These are phyloP conservation scores for Vaccinium macrocarpon DNA, from an alignment of 148 eudicot species.

Conservation along the genomic window DNA sequence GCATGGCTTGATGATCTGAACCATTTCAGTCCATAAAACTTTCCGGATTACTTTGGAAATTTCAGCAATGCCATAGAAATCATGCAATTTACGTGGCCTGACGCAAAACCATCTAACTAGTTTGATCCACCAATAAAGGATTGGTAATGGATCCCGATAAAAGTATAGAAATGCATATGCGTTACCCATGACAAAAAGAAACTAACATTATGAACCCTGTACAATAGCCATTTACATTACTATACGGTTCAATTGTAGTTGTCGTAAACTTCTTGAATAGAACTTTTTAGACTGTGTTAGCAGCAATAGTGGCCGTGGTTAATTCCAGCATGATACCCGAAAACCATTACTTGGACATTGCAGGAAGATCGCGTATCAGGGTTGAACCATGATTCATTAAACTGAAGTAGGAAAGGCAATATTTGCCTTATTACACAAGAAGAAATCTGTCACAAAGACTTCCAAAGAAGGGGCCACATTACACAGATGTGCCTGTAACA, in stretches of 20 bases:
- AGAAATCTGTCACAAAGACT: not conserved
- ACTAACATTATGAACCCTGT: not conserved
- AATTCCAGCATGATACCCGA: not conserved
- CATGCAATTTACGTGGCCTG: not conserved
- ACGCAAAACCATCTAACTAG: not conserved
- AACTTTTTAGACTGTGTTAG: not conserved
- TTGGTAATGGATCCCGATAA: not conserved
- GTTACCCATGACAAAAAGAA: not conserved
- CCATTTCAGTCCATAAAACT: not conserved
- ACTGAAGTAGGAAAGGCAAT: not conserved
- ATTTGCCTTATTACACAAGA: not conserved
- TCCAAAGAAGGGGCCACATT: not conserved
- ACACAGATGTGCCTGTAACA: not conserved
- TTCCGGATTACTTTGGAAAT: not conserved
- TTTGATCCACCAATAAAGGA: not conserved
- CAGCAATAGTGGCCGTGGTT: no score
- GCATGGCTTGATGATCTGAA: not conserved
- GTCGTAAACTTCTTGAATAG: not conserved
- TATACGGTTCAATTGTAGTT: no score
- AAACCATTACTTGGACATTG: not conserved
- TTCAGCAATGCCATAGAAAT: not conserved
- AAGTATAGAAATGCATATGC: not conserved
- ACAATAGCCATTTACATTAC: not conserved
- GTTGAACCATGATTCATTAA: not conserved
- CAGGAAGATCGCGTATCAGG: not conserved